Evolutionary conservation across 345 rosid genomes (phyloP), one percentile per base, ranked within the genome.

Genomic region (Sapria himalayana): DNA sequence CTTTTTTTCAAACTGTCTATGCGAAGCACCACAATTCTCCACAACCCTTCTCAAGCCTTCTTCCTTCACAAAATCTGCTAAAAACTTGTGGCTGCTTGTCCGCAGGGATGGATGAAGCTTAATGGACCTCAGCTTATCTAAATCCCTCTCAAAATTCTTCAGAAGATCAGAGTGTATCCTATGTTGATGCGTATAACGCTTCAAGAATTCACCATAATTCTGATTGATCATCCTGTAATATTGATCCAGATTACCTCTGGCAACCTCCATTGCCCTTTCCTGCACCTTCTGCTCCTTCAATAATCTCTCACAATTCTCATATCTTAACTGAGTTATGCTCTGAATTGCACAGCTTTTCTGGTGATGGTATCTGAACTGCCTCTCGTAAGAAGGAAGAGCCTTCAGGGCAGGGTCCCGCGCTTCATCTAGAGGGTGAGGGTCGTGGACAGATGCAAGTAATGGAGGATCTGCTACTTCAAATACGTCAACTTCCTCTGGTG

Each of bases 301-400:
- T n/a, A 91, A 53, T 64, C 85, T 68, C 51, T 75, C 67, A 50
- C 92, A 77, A 48, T 38, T 52, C 33, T 63, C 80, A 41, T 51
- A 64, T 55, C 54, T 69, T 19, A 49, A 58, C 41, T 59, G 72
- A 3, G 89, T 80, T 47, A 73, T 65, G 43, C 52, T 58, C 44
- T 69, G 80, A 37, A 84, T 54, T 0, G 58, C 64, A 13, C 69
- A 63, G 4, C 95, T 92, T 44, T 52, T 56, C 9, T 59, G 81
- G 41, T 49, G 80, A 50, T 91, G 99, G 57, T 69, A 68, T 47
- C 89, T 62, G 60, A 91, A 91, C 33, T 52, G 82, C 61, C 85
- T 76, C 63, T 84, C 95, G 44, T 84, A 91, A 21, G 76, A 67
- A 51, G 95, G 95, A 55, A 91, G 59, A 19, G 93, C 93, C 72